Evolutionary conservation across 75 land plant species (phyloP), one percentile per base, ranked within the genome.

Genomic region (Adiantum capillusveneris): DNA sequence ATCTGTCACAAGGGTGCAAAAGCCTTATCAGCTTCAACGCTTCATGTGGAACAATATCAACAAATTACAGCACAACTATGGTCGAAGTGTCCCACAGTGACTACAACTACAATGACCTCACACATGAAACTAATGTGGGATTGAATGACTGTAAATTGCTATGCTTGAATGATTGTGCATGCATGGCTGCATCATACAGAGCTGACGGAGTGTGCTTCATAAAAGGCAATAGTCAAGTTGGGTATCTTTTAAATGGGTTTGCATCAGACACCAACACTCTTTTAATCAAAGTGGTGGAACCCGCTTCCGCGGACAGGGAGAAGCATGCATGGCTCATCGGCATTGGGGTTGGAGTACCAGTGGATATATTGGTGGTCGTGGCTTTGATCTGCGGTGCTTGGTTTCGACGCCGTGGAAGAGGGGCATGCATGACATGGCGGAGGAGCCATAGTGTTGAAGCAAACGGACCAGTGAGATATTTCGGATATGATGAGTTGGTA

Each of bases 401-500:
- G 42, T 13, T 39, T 7, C 42, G 42, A 39, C 13, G 42, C 42
- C 7, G 42, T 9, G 42, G 42, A 13, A 39, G 42, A 39, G 13
- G 42, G 42, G 13, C 42, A 39, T 39, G 12, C 42, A 9, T 7
- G 42, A 39, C 42, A 39, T 13, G 13, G 42, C 7, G 42, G 13
- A 39, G 42, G 42, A 39, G 42, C 7, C 42, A 39, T 39, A 39
- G 13, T 9, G 7, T 39, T 39, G 42, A 39, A 39, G n/a, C n/a
- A n/a, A n/a, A n/a, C n/a, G n/a, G n/a, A n/a, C n/a, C n/a, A n/a
- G n/a, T n/a, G n/a, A n/a, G 56, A 1, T 7, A 50, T 26, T 68
- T 68, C 28, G 22, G 43, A 24, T 45, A 43, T 6, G 13, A 44
- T 14, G 72, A 69, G 34, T 44, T 69, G 14, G 21, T 36, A 27